Percentiles rank a stretch among this genome's conserved stretches.
phyloP scores from a whole-genome alignment of 2,329 filamentous ascomycete genomes.

The Fusarium azukiicola region DNA sequence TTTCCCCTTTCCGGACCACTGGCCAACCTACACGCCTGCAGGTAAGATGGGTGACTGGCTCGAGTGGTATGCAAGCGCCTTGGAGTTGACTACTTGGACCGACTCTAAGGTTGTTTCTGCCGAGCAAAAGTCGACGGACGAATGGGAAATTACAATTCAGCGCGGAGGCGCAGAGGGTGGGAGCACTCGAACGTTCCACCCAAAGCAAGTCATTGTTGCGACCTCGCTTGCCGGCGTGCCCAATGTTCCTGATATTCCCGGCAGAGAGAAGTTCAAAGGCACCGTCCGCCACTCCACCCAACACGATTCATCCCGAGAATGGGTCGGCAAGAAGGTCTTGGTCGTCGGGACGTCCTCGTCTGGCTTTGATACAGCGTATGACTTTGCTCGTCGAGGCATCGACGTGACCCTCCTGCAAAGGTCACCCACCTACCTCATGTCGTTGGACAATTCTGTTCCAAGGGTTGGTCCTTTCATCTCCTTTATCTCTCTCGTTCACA shows the following conservation, averaged over 20 bases:
- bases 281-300: constrained; percentile 26
- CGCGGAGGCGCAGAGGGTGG: constrained; percentile 9
- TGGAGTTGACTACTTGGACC: constrained; percentile 84
- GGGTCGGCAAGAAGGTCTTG: constrained; percentile 32
- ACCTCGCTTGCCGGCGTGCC: constrained; percentile 28
- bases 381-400: constrained; percentile 30
- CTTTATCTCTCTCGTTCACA: background rate
- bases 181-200: constrained; percentile 32
- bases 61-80: constrained; percentile 78
- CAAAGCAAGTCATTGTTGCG: constrained; percentile 31
- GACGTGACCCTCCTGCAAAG: constrained; percentile 36
- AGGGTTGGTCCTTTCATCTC: constrained; percentile 29
- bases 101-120: background rate
- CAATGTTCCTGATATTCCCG: constrained; percentile 26
- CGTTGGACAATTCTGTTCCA: constrained; percentile 54
- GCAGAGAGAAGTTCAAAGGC: constrained; percentile 27
- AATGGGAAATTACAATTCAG: no score
- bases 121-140: no score
- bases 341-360: constrained; percentile 35
- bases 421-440: constrained; percentile 60
- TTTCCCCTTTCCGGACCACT: constrained; percentile 78
- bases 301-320: constrained; percentile 29
- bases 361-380: constrained; percentile 33
- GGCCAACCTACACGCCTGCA: constrained; percentile 84
- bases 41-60: constrained; percentile 84